Evolutionary conservation across 1,139 yeast genomes (phyloP).

Genomic region (Hemisphaericaspora xylofermentans): DNA sequence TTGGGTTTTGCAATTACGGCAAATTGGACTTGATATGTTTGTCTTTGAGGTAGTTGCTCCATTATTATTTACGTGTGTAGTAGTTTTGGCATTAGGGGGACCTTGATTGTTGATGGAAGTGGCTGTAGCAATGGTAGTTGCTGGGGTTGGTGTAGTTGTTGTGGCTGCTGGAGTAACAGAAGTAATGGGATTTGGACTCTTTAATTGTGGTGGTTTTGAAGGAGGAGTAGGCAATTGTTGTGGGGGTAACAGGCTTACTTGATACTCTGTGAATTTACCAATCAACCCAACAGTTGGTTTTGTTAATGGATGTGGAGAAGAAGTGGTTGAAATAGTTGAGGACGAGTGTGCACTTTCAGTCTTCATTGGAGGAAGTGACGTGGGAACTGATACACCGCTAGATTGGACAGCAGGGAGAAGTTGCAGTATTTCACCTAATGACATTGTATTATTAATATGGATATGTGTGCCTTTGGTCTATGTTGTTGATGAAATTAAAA

Average conservation of each 20-base stretch:
- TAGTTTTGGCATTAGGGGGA: constrained; percentile 52
- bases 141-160: constrained; percentile 5
- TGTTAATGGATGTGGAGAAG: constrained; percentile 5
- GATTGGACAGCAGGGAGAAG: constrained; percentile 11
- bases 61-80: constrained; percentile 40
- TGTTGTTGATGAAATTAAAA: neutral
- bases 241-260: constrained; percentile 5
- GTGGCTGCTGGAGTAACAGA: constrained; percentile 5
- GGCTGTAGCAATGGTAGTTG: neutral
- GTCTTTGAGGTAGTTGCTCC: constrained; percentile 48
- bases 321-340: constrained; percentile 1
- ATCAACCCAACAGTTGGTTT: constrained; percentile 1
- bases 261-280: constrained; percentile 5
- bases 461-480: neutral
- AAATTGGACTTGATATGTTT: constrained; percentile 64
- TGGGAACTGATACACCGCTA: neutral
- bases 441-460: constrained; percentile 6
- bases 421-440: constrained; percentile 21
- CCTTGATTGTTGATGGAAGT: constrained; percentile 22
- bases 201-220: constrained; percentile 7
- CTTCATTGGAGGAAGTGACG: constrained; percentile 1
- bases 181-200: constrained; percentile 1
- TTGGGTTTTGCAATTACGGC: constrained; percentile 88
- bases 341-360: neutral
- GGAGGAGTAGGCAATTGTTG: constrained; percentile 16